These are phyloP conservation scores for Volvox carteri DNA, from an alignment of 163 green algal species.

Conservation along the genomic window DNA sequence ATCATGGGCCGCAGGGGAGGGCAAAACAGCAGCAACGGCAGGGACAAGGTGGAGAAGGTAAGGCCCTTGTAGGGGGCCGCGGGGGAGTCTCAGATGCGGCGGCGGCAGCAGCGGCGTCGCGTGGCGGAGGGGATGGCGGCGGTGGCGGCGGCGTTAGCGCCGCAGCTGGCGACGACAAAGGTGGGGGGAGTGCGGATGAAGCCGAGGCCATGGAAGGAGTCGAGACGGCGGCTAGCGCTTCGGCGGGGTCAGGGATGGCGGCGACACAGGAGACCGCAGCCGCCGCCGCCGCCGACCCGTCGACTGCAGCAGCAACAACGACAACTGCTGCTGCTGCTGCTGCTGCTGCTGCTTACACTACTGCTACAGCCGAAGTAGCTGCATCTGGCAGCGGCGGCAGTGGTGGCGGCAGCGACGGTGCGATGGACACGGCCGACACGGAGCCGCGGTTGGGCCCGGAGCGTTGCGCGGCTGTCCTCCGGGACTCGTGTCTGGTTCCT, in stretches of 20 bases:
- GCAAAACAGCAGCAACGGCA: neutral
- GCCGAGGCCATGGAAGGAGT: conserved; percentile 50
- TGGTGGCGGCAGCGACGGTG: neutral
- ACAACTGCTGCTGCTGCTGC: too few species aligned
- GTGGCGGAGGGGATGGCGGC: neutral
- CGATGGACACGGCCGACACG: neutral
- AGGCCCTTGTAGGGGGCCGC: neutral
- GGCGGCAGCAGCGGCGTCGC: too few species aligned
- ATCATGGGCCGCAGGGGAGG: neutral
- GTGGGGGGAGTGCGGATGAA: too few species aligned
- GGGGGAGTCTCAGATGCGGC: too few species aligned
- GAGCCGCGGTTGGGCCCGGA: conserved; percentile 11
- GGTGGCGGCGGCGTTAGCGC: neutral
- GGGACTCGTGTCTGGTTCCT: conserved; percentile 68
- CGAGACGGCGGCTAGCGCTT: neutral
- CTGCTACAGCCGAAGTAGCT: neutral
- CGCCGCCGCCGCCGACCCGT: neutral
- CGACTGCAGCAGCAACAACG: too few species aligned
- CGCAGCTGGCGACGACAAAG: too few species aligned
- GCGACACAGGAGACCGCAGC: neutral
- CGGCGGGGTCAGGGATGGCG: neutral
- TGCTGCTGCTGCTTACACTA: neutral
- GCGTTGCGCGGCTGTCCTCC: conserved; percentile 9
- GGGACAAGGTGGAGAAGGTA: neutral
- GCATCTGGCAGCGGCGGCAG: neutral